Evolutionary conservation across 1,284 basidiomycete genomes (phyloP), one percentile per base, ranked within the genome.

Genomic region (Apiotrichum gracile): DNA sequence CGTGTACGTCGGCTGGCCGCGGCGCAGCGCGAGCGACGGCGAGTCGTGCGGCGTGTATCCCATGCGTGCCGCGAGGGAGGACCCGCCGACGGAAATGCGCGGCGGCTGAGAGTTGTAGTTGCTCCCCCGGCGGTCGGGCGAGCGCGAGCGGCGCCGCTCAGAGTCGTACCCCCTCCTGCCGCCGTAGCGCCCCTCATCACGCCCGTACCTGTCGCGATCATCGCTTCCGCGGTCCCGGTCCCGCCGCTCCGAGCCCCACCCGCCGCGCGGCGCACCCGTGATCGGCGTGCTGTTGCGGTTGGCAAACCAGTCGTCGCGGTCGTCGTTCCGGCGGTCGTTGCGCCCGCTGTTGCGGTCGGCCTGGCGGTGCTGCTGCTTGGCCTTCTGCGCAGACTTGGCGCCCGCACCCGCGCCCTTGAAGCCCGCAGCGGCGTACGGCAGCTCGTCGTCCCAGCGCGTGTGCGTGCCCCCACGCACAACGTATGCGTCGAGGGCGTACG

Each of bases 401-500:
- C 31, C 69, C 4, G 65, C 64, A 27, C 56, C 51, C 1, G 58
- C 58, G 12, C 69, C 69, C 6, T 42, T 56, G 48, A 65, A 54
- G 21, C 48, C 48, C 13, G 9, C 33, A 13, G 62, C 55, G 3
- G 42, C 57, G 46, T 29, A 53, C 24, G 47, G 61, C 39, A 49
- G 62, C 8, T 61, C 51, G 38, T 62, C 60, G 37, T 56, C 55
- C 35, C 49, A 70, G 16, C 63, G 46, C 14, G 48, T 52, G 51
- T 70, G 69, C 1, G 53, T 64, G 21, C 51, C 59, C 10, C 21
- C 31, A 21, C 42, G 24, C 22, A 31, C 31, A 14, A 31, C 31
- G 9, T 26, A 16, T 22, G 26, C 35, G 16, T 17, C 43, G 22
- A 40, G 39, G 10, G 35, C 42, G 73, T 88, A 93, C 6, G 91